phyloP scores from a whole-genome alignment of 768 basidiomycete genomes.

The Termitomyces sp. region DNA sequence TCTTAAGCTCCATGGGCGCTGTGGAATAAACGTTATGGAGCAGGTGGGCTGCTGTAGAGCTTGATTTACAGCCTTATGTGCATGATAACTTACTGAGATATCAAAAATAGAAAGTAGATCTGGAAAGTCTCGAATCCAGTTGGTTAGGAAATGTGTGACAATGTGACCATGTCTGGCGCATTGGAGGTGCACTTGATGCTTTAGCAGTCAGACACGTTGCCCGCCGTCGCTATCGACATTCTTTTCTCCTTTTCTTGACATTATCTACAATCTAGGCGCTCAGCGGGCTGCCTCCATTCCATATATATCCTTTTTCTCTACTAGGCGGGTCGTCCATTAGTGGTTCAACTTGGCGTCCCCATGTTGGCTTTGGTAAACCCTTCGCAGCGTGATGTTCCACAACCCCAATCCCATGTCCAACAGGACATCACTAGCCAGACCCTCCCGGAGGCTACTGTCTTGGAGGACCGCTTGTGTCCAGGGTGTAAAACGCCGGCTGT shows the following conservation, averaged over 20 bases:
- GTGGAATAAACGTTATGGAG: not conserved
- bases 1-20: too few relatives aligned
- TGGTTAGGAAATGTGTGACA: constrained; percentile 3
- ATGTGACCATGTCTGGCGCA: constrained; percentile 8
- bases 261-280: constrained; percentile 16
- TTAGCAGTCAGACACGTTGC: constrained; percentile 12
- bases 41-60: not conserved
- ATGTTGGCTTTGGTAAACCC: constrained; percentile 23
- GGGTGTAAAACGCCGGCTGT: constrained; percentile 81
- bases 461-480: constrained; percentile 66
- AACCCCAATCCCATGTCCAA: constrained; percentile 26
- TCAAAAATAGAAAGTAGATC: too few relatives aligned
- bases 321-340: constrained; percentile 8
- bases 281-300: constrained; percentile 19
- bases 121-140: not conserved
- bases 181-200: not conserved
- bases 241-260: constrained; percentile 13
- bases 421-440: constrained; percentile 11
- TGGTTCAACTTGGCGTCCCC: not conserved
- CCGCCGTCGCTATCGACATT: constrained; percentile 11
- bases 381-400: constrained; percentile 15
- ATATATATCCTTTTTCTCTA: constrained; percentile 13
- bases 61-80: too few relatives aligned
- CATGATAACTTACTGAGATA: too few relatives aligned
- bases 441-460: constrained; percentile 18